Percentiles rank a stretch among this genome's conserved stretches.
Conservation (phyloP, 2,329 filamentous ascomycete species). For the Verticillium dahliae region DNA sequence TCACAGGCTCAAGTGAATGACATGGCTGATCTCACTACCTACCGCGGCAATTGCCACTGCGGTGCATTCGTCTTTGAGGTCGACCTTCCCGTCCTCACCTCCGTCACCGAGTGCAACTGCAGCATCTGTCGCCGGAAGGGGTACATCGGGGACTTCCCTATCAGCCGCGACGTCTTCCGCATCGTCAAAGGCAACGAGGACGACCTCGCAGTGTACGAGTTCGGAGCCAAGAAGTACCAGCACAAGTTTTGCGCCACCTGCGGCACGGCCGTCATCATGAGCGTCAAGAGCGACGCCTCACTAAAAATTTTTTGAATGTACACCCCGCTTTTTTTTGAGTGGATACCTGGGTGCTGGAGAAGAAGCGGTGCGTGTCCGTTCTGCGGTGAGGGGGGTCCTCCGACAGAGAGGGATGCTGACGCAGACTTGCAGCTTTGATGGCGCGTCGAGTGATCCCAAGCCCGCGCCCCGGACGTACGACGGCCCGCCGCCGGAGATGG, state of each 20-base stretch:
- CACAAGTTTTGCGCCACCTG: constrained; percentile 50
- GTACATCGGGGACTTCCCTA: constrained; percentile 30
- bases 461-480: constrained; percentile 30
- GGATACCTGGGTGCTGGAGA: constrained; percentile 32
- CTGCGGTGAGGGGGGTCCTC: background rate
- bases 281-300: constrained; percentile 18
- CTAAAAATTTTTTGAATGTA: too few species aligned
- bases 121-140: constrained; percentile 54
- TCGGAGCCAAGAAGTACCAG: constrained; percentile 25
- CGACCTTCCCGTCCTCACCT: constrained; percentile 49
- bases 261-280: constrained; percentile 33
- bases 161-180: constrained; percentile 24
- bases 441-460: constrained; percentile 19
- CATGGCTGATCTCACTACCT: constrained; percentile 24
- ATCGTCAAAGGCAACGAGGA: constrained; percentile 38
- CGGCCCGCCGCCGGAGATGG: constrained; percentile 30
- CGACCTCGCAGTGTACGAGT: constrained; percentile 36
- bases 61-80: constrained; percentile 44
- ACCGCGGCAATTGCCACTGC: constrained; percentile 55
- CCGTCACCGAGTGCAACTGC: constrained; percentile 56
- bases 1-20: background rate
- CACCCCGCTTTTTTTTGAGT: too few species aligned
- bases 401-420: background rate
- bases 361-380: constrained; percentile 21
- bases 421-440: constrained; percentile 28